Percentiles rank a stretch among this genome's conserved stretches.
phyloP scores from a whole-genome alignment of 345 rosid genomes.

The Linum trigynum region DNA sequence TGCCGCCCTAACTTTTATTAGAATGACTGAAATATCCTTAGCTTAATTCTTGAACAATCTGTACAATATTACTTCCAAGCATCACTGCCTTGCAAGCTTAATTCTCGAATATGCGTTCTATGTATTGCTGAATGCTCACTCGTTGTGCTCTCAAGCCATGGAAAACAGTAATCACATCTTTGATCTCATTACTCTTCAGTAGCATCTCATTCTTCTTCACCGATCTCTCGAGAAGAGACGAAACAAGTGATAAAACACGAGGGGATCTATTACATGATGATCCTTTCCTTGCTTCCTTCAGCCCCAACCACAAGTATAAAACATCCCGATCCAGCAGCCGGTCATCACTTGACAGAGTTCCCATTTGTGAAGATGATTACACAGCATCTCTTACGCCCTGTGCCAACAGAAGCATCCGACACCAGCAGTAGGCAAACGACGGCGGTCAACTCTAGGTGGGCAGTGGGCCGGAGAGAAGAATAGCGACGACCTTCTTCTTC shows the following conservation, averaged over 20 bases:
- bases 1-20: too few relatives aligned
- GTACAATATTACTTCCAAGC: constrained; percentile 10
- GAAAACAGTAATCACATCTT: constrained; percentile 22
- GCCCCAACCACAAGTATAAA: neutral
- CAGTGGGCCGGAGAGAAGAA: too few relatives aligned
- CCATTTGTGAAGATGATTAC: neutral
- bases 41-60: constrained; percentile 84
- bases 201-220: neutral
- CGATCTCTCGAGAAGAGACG: neutral
- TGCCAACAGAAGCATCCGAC: too few relatives aligned
- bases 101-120: constrained; percentile 64
- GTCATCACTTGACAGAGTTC: neutral
- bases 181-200: neutral
- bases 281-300: neutral
- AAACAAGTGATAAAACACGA: neutral
- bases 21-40: too few relatives aligned
- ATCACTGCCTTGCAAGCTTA: neutral
- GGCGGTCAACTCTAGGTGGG: too few relatives aligned
- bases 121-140: constrained; percentile 52
- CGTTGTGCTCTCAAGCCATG: constrained; percentile 56
- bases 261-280: neutral
- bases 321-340: neutral
- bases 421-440: too few relatives aligned
- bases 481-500: too few relatives aligned
- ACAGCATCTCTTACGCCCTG: too few relatives aligned